Evolutionary conservation across 2,329 filamentous ascomycete species (phyloP).

Genomic region (Calonectria pauciramosa): DNA sequence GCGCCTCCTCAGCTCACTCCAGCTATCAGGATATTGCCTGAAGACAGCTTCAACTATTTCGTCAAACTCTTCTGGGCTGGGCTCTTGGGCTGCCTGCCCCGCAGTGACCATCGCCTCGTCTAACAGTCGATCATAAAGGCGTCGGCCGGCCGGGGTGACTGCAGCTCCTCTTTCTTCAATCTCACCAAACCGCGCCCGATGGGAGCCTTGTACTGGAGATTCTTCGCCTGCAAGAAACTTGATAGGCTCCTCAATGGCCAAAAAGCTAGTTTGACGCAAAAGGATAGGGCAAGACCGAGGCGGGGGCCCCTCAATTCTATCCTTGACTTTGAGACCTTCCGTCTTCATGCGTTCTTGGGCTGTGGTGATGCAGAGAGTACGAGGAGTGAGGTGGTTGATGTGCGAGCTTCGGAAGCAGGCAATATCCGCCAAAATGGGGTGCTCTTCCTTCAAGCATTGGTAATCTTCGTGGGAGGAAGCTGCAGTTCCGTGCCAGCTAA

Average conservation of each 20-base stretch:
- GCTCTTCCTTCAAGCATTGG: conserved; percentile 26
- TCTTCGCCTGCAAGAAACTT: conserved; percentile 53
- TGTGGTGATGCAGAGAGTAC: conserved; percentile 26
- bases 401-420: conserved; percentile 51
- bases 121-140: conserved; percentile 60
- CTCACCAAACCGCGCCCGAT: conserved; percentile 65
- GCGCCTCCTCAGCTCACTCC: conserved; percentile 50
- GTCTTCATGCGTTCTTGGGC: conserved; percentile 58
- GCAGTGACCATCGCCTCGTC: conserved; percentile 42
- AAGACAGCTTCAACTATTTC: conserved; percentile 47
- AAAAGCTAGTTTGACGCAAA: conserved; percentile 67
- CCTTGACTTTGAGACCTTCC: conserved; percentile 58
- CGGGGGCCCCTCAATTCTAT: conserved; percentile 65
- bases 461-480: conserved; percentile 32
- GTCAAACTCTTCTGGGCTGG: conserved; percentile 32
- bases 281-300: conserved; percentile 58
- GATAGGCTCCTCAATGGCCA: conserved; percentile 61
- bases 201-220: conserved; percentile 50
- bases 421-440: conserved; percentile 62
- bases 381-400: conserved; percentile 32
- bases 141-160: conserved; percentile 58
- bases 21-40: conserved; percentile 56
- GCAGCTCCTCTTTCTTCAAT: conserved; percentile 66
- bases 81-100: neutral
- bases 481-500: conserved; percentile 34